Percentiles rank a stretch among this genome's conserved stretches.
These are phyloP conservation scores for Aspergillus haitiensis DNA, from an alignment of 495 filamentous ascomycete species.

Conservation along the genomic window DNA sequence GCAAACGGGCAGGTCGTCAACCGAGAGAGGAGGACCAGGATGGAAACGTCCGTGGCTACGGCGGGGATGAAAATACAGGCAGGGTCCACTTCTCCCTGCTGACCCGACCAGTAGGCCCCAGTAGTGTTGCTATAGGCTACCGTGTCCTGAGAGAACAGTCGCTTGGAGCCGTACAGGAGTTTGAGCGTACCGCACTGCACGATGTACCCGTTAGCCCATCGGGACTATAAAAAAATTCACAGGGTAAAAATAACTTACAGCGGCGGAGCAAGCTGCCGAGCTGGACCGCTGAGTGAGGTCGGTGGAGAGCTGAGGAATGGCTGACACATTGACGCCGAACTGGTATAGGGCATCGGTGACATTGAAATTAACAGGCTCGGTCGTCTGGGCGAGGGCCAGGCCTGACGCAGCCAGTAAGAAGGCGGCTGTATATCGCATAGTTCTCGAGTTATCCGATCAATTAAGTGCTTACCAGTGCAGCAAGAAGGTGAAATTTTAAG, in stretches of 20 bases:
- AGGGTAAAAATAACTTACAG: background rate
- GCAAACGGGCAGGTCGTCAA: slow-evolving; percentile 39
- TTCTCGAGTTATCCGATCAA: background rate
- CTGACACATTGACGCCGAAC: slow-evolving; percentile 21
- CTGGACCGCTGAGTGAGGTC: slow-evolving; percentile 16
- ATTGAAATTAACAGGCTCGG: slow-evolving; percentile 20
- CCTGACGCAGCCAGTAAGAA: background rate
- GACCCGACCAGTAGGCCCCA: slow-evolving; percentile 46
- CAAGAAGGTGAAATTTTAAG: background rate
- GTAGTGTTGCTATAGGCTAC: slow-evolving; percentile 25
- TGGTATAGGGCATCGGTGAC: slow-evolving; percentile 17
- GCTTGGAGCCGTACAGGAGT: slow-evolving; percentile 20
- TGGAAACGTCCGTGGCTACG: slow-evolving; percentile 25
- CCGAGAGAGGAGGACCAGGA: slow-evolving; percentile 22
- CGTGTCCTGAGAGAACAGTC: slow-evolving; percentile 13
- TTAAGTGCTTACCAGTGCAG: background rate
- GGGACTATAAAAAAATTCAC: background rate
- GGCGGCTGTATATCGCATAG: slow-evolving; percentile 5
- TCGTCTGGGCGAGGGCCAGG: slow-evolving; percentile 1
- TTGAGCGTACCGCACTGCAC: slow-evolving; percentile 15
- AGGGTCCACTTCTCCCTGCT: slow-evolving; percentile 35
- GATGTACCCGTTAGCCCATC: background rate
- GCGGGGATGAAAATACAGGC: slow-evolving; percentile 28
- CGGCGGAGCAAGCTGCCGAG: background rate
- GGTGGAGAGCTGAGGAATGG: slow-evolving; percentile 20